Conservation (phyloP, 495 filamentous ascomycete species). For the Neurospora sp. region DNA sequence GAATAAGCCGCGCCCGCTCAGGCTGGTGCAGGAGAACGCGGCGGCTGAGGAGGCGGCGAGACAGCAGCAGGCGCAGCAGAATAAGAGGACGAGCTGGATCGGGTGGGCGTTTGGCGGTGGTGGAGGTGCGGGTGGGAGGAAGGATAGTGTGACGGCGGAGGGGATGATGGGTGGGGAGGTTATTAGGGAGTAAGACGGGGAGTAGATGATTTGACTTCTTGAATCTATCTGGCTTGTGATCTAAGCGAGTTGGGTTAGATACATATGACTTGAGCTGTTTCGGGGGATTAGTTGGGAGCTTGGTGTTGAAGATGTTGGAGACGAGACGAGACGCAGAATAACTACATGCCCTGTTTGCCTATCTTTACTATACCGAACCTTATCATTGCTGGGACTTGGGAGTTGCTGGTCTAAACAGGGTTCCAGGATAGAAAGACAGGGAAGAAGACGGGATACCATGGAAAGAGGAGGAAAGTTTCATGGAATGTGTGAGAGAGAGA, state of each 20-base stretch:
- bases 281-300: background rate
- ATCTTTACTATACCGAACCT: background rate
- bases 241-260: background rate
- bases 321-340: background rate
- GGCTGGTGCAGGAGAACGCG: slow-evolving; percentile 65
- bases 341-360: background rate
- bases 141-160: slow-evolving; percentile 16
- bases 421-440: background rate
- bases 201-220: background rate
- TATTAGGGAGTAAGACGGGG: slow-evolving; percentile 15
- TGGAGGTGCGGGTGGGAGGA: slow-evolving; percentile 30
- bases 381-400: background rate
- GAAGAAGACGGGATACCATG: too few species aligned
- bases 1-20: slow-evolving; percentile 72
- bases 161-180: slow-evolving; percentile 1
- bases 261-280: background rate
- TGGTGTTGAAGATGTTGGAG: background rate
- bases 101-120: slow-evolving; percentile 33
- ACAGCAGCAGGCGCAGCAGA: slow-evolving; percentile 11
- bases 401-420: background rate
- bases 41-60: slow-evolving; percentile 17
- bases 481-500: background rate
- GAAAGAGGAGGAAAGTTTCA: too few species aligned
- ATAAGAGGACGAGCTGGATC: slow-evolving; percentile 48
- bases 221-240: background rate